Conservation (phyloP, 179 eudicot species). For the Nepenthes alata region DNA sequence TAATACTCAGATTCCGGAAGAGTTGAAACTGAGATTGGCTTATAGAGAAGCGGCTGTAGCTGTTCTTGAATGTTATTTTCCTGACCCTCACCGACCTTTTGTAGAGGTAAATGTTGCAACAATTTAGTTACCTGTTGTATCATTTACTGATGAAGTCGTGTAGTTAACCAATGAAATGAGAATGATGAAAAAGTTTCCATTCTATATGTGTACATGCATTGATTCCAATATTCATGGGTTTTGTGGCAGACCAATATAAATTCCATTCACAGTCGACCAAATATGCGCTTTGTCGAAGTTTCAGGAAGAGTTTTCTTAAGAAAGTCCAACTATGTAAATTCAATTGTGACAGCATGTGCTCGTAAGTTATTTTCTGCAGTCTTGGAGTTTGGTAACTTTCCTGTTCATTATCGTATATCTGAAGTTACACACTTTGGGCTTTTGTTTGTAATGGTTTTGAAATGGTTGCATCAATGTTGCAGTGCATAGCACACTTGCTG, state of each 20-base stretch:
- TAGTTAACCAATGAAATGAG: neutral
- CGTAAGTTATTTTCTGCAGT: slow-evolving; percentile 33
- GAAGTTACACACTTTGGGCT: neutral
- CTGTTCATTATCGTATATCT: neutral
- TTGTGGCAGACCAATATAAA: slow-evolving; percentile 57
- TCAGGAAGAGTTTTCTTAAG: slow-evolving; percentile 55
- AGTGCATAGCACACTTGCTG: too few relatives aligned
- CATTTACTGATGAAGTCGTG: neutral
- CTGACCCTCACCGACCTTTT: slow-evolving; percentile 74
- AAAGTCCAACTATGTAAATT: slow-evolving; percentile 59
- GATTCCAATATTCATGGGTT: neutral
- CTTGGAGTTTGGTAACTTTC: neutral
- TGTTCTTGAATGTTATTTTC: slow-evolving; percentile 69
- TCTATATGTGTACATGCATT: neutral
- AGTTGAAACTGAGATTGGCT: slow-evolving; percentile 71
- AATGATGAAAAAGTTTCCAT: neutral
- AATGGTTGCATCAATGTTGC: too few relatives aligned
- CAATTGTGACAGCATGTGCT: slow-evolving; percentile 77
- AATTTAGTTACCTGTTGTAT: neutral
- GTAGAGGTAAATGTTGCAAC: slow-evolving; percentile 22
- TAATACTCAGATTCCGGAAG: slow-evolving; percentile 60
- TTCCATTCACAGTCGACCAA: slow-evolving; percentile 51
- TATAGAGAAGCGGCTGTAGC: slow-evolving; percentile 89
- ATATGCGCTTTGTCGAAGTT: slow-evolving; percentile 42
- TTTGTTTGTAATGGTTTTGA: too few relatives aligned